A percentile compares a stretch with the other conserved stretches of the same genome.
Evolutionary conservation across 176 grass and related monocot genomes (phyloP).

Genomic region (Paspalum notatum): DNA sequence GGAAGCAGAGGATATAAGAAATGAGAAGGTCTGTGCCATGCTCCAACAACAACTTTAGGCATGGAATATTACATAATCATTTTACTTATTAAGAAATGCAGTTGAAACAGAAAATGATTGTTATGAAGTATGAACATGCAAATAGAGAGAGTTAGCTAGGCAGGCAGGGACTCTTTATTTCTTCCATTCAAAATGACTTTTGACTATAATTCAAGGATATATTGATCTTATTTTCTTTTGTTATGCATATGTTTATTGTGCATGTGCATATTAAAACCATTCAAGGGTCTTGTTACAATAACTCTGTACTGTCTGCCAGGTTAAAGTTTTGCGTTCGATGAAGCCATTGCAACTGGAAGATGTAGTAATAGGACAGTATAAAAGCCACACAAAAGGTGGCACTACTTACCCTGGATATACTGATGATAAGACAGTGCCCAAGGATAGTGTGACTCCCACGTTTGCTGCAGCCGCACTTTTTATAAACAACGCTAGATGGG

Average conservation of each 20-base stretch:
- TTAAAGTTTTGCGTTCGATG: constrained; percentile 93
- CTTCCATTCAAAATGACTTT: background rate
- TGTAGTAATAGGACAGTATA: constrained; percentile 84
- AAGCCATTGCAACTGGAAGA: constrained; percentile 81
- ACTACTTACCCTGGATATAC: constrained; percentile 72
- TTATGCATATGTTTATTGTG: background rate
- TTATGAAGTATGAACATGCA: constrained; percentile 2
- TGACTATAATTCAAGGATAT: background rate
- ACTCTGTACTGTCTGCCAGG: constrained; percentile 51
- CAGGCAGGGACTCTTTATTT: background rate
- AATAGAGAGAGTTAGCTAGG: background rate
- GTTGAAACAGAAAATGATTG: background rate
- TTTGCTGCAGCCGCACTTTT: constrained; percentile 89
- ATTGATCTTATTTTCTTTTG: constrained; percentile 13
- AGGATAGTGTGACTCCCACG: constrained; percentile 78
- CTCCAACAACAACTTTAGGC: background rate
- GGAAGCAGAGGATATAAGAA: constrained; percentile 97
- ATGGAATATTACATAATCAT: background rate
- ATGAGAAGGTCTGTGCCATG: constrained; percentile 71
- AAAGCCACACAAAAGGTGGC: constrained; percentile 79
- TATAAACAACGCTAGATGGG: constrained; percentile 95
- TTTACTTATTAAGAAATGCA: background rate
- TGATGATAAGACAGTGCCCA: constrained; percentile 88
- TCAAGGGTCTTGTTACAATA: background rate
- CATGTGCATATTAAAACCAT: background rate